A percentile compares a stretch with the other conserved stretches of the same genome.
These are phyloP conservation scores for Gliomastix tumulicola DNA, from an alignment of 2,329 filamentous ascomycete genomes.

Conservation along the genomic window DNA sequence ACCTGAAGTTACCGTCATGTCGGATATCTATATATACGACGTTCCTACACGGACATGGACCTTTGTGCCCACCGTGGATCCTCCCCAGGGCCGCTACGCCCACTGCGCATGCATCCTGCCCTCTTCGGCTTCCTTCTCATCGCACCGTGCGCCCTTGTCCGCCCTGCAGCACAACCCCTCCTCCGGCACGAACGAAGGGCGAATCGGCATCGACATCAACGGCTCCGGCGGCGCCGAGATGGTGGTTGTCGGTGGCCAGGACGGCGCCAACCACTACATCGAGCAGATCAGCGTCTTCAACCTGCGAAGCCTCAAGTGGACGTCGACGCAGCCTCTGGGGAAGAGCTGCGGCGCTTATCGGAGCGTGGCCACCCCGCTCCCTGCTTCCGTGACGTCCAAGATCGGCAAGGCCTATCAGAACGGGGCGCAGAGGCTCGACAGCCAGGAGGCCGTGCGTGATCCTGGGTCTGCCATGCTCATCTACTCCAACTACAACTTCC, in stretches of 20 bases:
- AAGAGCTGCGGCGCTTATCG: conserved; percentile 95
- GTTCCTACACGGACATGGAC: conserved; percentile 79
- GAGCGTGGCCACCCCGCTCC: conserved; percentile 84
- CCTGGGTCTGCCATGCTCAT: conserved; percentile 77
- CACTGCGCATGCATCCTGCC: conserved; percentile 92
- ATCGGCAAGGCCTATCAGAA: conserved; percentile 54
- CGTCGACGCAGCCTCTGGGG: conserved; percentile 76
- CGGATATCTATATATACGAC: conserved; percentile 94
- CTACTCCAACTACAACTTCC: conserved; percentile 98
- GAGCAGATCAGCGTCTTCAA: conserved; percentile 99
- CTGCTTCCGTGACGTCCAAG: conserved; percentile 55
- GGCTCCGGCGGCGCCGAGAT: conserved; percentile 91
- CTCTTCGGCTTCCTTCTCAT: conserved; percentile 81
- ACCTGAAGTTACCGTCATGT: conserved; percentile 93
- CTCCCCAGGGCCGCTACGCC: conserved; percentile 90
- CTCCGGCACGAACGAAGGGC: conserved; percentile 78
- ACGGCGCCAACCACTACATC: conserved; percentile 97
- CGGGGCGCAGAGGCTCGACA: conserved; percentile 30
- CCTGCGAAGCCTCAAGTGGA: conserved; percentile 90
- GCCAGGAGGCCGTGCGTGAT: conserved; percentile 43
- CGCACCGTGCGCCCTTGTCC: conserved; percentile 73
- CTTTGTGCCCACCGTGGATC: conserved; percentile 69
- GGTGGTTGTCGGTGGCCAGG: conserved; percentile 93
- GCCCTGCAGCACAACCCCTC: conserved; percentile 86
- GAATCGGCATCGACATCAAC: conserved; percentile 82